Base-by-base conservation (phyloP, 2,329 filamentous ascomycete species). In the Cryoendolithus antarcticus region DNA sequence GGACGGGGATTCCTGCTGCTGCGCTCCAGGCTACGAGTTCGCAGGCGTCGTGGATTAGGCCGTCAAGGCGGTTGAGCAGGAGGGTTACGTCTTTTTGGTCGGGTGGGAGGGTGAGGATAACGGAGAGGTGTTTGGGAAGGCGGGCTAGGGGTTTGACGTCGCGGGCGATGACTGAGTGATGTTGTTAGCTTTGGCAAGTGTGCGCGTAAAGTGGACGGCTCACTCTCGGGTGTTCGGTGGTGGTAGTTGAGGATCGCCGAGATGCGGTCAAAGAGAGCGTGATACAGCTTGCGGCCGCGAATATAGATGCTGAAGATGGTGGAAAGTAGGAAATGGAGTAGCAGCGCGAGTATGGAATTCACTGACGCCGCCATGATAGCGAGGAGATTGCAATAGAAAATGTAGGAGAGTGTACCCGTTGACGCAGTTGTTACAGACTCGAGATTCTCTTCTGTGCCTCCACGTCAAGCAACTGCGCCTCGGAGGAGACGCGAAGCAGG, bases 1-100 rank as follows among this genome's bases (percentile, higher is more conserved):
- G 66, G 60, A 80, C 75, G 9, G 83, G 80, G 44, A 98, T 93
- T 6, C 86, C 86, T 13, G 85, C 83, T 54, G 86, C 86, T 21
- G 86, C 80, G 58, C 83, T 91, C 91, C 91, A 98, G 3, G 89
- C 89, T 12, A 84, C 79, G 44, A 98, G 74, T 59, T 98, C 91
- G 31, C 88, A 82, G 9, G 86, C 82, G 63, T 98, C 86, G 52
- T 93, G 85, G 53, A 96, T 77, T 44, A 98, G 63, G 15, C 80
- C 76, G 52, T 94, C 86, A 33, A 96, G 61, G 12, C 39, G 34
- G 39, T 41, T 41, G 31, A 41, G 39, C 9, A 41, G 35, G 12
- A 41, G 39, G 31, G 34, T 41, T 10, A 84, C 84, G 37, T 84
- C 81, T 30, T 74, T 72, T 52, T 80, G 71, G 42, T 81, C 75